These are phyloP conservation scores for Capronia coronata DNA, from an alignment of 2,329 filamentous ascomycete genomes.

Conservation along the genomic window DNA sequence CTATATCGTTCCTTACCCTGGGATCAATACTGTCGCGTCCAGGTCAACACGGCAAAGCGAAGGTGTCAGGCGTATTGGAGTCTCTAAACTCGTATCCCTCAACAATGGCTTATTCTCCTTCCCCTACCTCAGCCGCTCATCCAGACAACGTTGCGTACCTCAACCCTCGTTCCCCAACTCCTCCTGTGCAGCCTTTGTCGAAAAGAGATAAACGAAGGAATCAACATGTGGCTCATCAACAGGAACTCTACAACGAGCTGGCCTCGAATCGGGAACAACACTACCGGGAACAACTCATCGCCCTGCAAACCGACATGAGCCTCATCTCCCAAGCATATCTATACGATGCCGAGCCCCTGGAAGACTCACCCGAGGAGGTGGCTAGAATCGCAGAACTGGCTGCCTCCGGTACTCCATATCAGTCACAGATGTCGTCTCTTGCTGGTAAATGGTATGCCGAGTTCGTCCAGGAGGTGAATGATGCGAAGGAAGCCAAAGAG, in stretches of 20 bases:
- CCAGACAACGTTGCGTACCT: constrained; percentile 15
- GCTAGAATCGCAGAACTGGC: constrained; percentile 55
- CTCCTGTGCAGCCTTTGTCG: constrained; percentile 51
- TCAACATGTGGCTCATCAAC: constrained; percentile 70
- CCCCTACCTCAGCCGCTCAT: constrained; percentile 31
- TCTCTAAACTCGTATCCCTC: no score
- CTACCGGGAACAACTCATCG: constrained; percentile 83
- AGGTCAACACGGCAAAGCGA: no score
- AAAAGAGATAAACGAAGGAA: constrained; percentile 89
- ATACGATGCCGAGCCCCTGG: constrained; percentile 64
- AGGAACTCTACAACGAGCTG: constrained; percentile 69
- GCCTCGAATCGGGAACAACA: constrained; percentile 72
- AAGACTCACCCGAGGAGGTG: constrained; percentile 60
- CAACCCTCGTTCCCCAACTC: constrained; percentile 25
- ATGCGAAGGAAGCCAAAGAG: constrained; percentile 81
- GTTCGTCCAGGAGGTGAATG: constrained; percentile 80
- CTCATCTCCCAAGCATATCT: constrained; percentile 80
- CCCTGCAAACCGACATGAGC: constrained; percentile 84
- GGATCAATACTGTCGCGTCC: no score
- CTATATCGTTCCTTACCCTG: no score
- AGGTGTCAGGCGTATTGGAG: no score
- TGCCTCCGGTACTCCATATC: constrained; percentile 53
- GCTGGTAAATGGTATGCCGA: constrained; percentile 76
- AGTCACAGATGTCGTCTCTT: constrained; percentile 59
- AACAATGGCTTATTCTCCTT: constrained; percentile 38